A percentile compares a stretch with the other conserved stretches of the same genome.
phyloP scores from a whole-genome alignment of 176 grass and related monocot genomes.

The Zizania latifolia region DNA sequence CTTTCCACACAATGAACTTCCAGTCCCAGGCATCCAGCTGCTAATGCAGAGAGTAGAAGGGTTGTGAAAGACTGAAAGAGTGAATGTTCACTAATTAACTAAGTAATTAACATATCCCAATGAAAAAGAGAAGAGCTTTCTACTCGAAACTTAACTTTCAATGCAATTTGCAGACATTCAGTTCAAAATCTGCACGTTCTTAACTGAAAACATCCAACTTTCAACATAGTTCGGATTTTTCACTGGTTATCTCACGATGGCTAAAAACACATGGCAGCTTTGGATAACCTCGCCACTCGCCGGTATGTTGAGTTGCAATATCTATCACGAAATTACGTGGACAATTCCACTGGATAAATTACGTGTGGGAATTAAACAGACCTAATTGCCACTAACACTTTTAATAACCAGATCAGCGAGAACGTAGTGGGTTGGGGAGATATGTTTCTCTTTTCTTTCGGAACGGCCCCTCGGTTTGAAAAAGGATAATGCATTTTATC shows the following conservation, averaged over 20 bases:
- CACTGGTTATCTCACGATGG: background rate
- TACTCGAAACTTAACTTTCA: no score
- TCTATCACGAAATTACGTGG: background rate
- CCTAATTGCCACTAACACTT: no score
- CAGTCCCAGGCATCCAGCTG: background rate
- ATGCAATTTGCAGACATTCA: no score
- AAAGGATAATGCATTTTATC: background rate
- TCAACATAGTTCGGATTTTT: background rate
- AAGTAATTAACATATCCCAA: no score
- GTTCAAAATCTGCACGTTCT: background rate
- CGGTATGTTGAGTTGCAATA: background rate
- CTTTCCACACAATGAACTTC: background rate
- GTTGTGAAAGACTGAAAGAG: background rate
- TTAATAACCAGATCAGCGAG: no score
- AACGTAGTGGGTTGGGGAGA: background rate
- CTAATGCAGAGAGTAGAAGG: no score
- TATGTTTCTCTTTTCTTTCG: no score
- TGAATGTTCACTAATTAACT: background rate
- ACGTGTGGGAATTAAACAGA: background rate
- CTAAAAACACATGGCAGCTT: background rate
- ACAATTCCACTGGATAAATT: background rate
- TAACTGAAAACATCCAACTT: background rate
- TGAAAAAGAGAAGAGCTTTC: no score
- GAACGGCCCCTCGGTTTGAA: background rate
- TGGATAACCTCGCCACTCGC: background rate